Evolutionary conservation across 768 basidiomycete genomes (phyloP).

Genomic region (Amanita fuliginea): DNA sequence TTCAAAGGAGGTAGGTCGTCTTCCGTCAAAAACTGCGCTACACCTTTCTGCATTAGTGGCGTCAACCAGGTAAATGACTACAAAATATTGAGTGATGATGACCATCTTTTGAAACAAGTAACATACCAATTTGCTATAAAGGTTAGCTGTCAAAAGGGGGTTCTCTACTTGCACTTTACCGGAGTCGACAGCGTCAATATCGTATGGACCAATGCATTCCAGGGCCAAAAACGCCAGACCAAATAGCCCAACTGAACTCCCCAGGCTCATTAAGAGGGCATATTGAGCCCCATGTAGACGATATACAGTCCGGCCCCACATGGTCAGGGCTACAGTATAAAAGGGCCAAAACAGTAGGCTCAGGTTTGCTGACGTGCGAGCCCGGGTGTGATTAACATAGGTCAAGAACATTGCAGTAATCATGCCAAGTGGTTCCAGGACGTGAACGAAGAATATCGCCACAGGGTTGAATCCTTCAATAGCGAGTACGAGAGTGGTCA

Average conservation of each 20-base stretch:
- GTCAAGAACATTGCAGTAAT: conserved; percentile 39
- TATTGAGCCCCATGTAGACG: conserved; percentile 18
- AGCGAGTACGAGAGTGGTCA: conserved; percentile 30
- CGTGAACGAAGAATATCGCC: conserved; percentile 37
- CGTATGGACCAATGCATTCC: conserved; percentile 63
- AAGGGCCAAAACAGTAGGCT: conserved; percentile 79
- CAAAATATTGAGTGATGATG: neutral
- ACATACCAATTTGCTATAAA: conserved; percentile 63
- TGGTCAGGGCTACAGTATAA: conserved; percentile 34
- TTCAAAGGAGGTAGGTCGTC: conserved; percentile 74
- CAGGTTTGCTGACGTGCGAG: conserved; percentile 57
- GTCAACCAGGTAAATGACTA: conserved; percentile 84
- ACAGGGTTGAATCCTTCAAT: conserved; percentile 21
- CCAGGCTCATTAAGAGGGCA: conserved; percentile 29
- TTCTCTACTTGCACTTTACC: conserved; percentile 40
- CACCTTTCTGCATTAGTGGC: conserved; percentile 61
- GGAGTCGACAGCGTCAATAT: conserved; percentile 15
- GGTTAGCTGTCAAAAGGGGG: conserved; percentile 66
- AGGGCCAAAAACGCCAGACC: conserved; percentile 47
- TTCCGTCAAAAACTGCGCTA: conserved; percentile 60
- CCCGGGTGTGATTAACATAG: conserved; percentile 58
- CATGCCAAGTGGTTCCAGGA: conserved; percentile 48
- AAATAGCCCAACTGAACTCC: conserved; percentile 28
- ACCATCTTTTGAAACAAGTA: neutral
- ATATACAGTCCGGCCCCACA: conserved; percentile 56